Evolutionary conservation across 2,329 filamentous ascomycete species (phyloP).

Genomic region (Ceratocystis albifundus): DNA sequence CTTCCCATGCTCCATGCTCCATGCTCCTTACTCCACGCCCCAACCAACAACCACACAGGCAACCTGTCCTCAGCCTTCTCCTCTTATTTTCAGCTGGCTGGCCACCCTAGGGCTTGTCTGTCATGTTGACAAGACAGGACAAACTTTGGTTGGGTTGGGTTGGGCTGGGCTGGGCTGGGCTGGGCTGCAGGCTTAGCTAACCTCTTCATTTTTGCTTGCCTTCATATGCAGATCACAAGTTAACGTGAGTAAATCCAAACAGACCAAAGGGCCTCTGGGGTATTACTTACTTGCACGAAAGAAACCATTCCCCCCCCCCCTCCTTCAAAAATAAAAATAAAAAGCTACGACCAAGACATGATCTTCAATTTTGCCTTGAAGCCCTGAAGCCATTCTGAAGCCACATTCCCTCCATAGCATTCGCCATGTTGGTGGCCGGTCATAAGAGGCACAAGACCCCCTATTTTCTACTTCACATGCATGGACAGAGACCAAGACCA

Average conservation of each 20-base stretch:
- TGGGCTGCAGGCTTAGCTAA: background rate
- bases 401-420: background rate
- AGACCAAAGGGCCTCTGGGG: background rate
- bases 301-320: too few relatives aligned
- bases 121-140: constrained; percentile 7
- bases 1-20: too few relatives aligned
- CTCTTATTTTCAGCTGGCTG: constrained; percentile 10
- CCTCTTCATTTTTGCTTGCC: background rate
- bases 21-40: background rate
- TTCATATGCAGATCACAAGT: constrained; percentile 7
- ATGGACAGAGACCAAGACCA: background rate
- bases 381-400: background rate
- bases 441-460: background rate
- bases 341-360: background rate
- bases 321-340: too few relatives aligned
- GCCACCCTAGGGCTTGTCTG: background rate
- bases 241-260: constrained; percentile 2
- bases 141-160: background rate
- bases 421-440: too few relatives aligned
- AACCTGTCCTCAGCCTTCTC: background rate
- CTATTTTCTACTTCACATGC: background rate
- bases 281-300: background rate
- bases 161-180: constrained; percentile 3
- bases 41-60: background rate
- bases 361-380: background rate